phyloP scores from a whole-genome alignment of 2,329 filamentous ascomycete genomes.

The Coleophoma crateriformis region DNA sequence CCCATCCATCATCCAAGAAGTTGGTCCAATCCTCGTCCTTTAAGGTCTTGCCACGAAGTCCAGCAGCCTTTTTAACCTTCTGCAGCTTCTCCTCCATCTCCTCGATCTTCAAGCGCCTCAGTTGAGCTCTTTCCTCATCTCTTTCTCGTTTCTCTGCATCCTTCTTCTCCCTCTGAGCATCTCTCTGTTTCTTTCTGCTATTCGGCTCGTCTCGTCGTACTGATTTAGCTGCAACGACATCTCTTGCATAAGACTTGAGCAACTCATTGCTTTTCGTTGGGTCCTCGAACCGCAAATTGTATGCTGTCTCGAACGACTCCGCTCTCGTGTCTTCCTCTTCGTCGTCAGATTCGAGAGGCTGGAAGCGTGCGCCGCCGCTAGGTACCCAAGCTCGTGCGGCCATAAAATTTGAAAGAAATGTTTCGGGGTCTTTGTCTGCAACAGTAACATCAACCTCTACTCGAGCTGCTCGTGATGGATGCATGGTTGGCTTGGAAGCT shows the following conservation, averaged over 20 bases:
- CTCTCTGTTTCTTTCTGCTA: slow-evolving; percentile 70
- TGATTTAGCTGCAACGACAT: slow-evolving; percentile 73
- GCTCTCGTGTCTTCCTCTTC: slow-evolving; percentile 64
- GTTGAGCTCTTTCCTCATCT: slow-evolving; percentile 73
- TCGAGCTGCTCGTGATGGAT: slow-evolving; percentile 48
- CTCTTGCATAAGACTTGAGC: slow-evolving; percentile 83
- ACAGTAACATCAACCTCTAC: slow-evolving; percentile 59
- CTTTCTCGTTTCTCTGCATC: slow-evolving; percentile 73
- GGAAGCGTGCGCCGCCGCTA: slow-evolving; percentile 57
- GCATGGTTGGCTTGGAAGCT: slow-evolving; percentile 39
- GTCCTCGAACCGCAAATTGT: slow-evolving; percentile 95
- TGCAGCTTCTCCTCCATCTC: slow-evolving; percentile 82
- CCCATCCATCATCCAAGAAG: slow-evolving; percentile 83
- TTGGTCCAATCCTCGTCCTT: slow-evolving; percentile 77
- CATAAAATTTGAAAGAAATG: slow-evolving; percentile 93
- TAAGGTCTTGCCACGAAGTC: slow-evolving; percentile 60
- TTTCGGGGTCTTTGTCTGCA: slow-evolving; percentile 86
- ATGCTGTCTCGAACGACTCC: slow-evolving; percentile 86
- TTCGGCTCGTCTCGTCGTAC: slow-evolving; percentile 80
- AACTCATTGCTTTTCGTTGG: slow-evolving; percentile 83
- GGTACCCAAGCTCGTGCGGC: slow-evolving; percentile 86
- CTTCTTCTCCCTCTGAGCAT: slow-evolving; percentile 70
- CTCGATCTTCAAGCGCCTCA: slow-evolving; percentile 85
- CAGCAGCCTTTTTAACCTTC: slow-evolving; percentile 86
- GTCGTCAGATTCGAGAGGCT: slow-evolving; percentile 90